A percentile compares a stretch with the other conserved stretches of the same genome.
These are phyloP conservation scores for Collybia nuda DNA, from an alignment of 768 basidiomycete species.

Conservation along the genomic window DNA sequence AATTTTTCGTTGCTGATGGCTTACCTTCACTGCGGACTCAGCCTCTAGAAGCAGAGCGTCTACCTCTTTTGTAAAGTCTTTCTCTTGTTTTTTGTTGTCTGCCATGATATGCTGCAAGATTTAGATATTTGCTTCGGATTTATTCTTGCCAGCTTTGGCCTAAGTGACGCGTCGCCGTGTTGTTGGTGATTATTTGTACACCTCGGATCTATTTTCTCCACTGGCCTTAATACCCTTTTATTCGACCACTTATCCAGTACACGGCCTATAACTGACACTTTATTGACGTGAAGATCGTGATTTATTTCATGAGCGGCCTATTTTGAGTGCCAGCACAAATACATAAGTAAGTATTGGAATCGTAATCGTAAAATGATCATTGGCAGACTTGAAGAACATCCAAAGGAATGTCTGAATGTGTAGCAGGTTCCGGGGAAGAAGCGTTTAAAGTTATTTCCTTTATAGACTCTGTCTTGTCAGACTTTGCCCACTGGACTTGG, in stretches of 20 bases:
- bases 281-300: conserved; percentile 24
- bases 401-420: conserved; percentile 33
- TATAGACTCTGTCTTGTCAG: conserved; percentile 11
- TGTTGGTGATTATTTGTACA: conserved; percentile 39
- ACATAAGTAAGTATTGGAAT: conserved; percentile 34
- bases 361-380: conserved; percentile 37
- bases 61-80: conserved; percentile 86
- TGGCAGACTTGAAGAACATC: conserved; percentile 47
- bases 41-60: conserved; percentile 72
- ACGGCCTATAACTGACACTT: conserved; percentile 12
- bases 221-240: too few relatives aligned
- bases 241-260: conserved; percentile 20
- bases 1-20: conserved; percentile 13
- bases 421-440: conserved; percentile 9
- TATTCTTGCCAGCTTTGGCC: too few relatives aligned
- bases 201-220: conserved; percentile 4
- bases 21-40: conserved; percentile 68
- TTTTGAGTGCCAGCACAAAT: conserved; percentile 35
- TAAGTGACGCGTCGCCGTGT: conserved; percentile 66
- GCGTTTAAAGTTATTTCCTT: conserved; percentile 15
- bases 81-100: conserved; percentile 82
- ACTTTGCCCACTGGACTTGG: conserved; percentile 15
- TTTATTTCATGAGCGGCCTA: conserved; percentile 27
- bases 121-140: too few relatives aligned
- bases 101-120: conserved; percentile 58